Conservation (phyloP, 148 eudicot genomes). For the Beta vulgaris region DNA sequence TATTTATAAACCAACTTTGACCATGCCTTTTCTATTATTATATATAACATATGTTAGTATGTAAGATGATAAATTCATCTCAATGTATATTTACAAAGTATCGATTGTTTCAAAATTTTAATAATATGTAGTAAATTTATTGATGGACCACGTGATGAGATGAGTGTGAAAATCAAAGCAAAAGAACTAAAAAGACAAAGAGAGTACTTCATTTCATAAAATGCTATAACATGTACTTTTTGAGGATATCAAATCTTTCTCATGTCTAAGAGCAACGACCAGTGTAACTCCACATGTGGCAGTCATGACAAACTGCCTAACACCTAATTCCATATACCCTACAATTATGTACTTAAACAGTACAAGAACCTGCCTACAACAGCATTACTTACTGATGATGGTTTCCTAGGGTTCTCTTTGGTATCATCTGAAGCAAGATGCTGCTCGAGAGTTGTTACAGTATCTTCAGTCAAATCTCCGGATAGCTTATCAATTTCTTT, state of each 20-base stretch:
- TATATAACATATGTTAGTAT: no score
- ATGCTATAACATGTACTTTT: background rate
- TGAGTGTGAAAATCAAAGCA: no score
- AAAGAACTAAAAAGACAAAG: no score
- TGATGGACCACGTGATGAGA: no score
- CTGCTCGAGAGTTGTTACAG: slow-evolving; percentile 43
- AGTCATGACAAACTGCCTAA: background rate
- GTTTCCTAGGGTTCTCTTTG: slow-evolving; percentile 58
- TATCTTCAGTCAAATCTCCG: slow-evolving; percentile 44
- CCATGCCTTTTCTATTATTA: no score
- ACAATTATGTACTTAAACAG: background rate
- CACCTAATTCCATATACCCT: background rate
- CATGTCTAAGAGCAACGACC: background rate
- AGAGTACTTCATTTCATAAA: background rate
- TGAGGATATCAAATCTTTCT: background rate
- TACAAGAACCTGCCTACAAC: slow-evolving; percentile 11
- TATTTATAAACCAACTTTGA: no score
- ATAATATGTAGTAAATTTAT: no score
- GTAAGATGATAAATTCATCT: no score
- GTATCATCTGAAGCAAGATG: slow-evolving; percentile 57
- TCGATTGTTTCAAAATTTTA: no score
- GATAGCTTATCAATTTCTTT: slow-evolving; percentile 69
- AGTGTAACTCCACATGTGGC: background rate
- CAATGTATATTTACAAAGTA: no score
- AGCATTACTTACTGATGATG: slow-evolving; percentile 56